Evolutionary conservation across 2,329 filamentous ascomycete genomes (phyloP), one percentile per base, ranked within the genome.

Genomic region (Exserohilum turcica): DNA sequence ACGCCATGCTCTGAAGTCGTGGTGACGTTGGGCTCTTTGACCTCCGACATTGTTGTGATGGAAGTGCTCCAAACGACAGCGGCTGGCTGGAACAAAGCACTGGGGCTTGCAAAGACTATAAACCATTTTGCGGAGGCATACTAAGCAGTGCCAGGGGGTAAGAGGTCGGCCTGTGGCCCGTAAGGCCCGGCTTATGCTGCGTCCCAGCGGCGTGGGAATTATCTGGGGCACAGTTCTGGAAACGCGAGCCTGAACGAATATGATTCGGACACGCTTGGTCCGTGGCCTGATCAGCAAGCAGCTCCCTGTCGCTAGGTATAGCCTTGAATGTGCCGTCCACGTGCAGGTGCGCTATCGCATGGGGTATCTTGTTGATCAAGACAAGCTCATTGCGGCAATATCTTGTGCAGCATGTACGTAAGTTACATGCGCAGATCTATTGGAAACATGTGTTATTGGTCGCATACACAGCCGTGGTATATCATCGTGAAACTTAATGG

Each of bases 1-100:
- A 64, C 61, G 40, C 48, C 56, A 61, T 59, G 48, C 19, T 61
- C 56, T 29, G 56, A 61, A 27, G 55, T 56, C 13, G 54, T 52
- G 16, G 57, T 46, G 39, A 61, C 24, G 15, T 57, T 27, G 9
- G 39, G 35, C 24, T 60, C 58, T 43, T 63, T 63, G 43, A 40
- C 43, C 21, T 60, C 56, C 45, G 60, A 52, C 58, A 64, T 63
- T 38, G 49, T 55, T 36, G 43, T 37, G 37, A 44, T 57, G 28
- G 46, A 39, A 29, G 43, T 43, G 33, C 44, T 56, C 43, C 18
- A 49, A 35, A 35, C n/a, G 44, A 56, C 48, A 53, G 55, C 37
- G 52, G 57, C 42, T 61, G 55, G 43, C 8, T 52, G 51, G 44
- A 48, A 51, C 31, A 38, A 32, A 10, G 18, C 43, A 19, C n/a